Base-by-base conservation (phyloP, 176 grass and related monocot species). In the Tillandsia fasciculata region DNA sequence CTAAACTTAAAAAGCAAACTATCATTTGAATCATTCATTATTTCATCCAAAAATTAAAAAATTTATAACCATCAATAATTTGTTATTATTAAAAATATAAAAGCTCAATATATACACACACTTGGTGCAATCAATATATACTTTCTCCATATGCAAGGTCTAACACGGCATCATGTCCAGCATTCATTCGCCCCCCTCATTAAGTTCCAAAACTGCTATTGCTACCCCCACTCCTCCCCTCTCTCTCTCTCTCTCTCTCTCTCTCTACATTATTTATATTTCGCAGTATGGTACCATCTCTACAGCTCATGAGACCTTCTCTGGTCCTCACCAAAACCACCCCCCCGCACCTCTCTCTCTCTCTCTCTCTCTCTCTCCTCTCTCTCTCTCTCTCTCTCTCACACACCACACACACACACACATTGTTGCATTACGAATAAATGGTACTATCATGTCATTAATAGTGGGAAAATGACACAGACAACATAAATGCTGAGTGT, bases 241-340 rank as follows among this genome's bases (percentile, higher is more conserved):
- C 29, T 33, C 29, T 33, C 29, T 33, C 29, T 33, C 1, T 0
- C 1, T 33, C 2, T 33, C 29, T 33, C 29, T 33, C 29, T 67
- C 64, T 67, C 64, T 67, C 75, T 54, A 56, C 11, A 77, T 22
- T 59, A 76, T 76, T 12, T 68, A 67, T 67, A 14, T 49, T 49
- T 47, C 50, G 26, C 77, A 79, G 68, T 73, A 69, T 73, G 77
- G 77, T 79, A 79, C 77, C 77, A 65, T 72, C 29, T 72, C 77
- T 72, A 64, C 68, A 79, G 77, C 77, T 79, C 69, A 79, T 79
- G 67, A 57, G 58, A 79, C 68, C 33, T 56, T 78, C 70, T 49
- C 52, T 78, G 54, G 50, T 50, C 68, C 76, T 71, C n/a, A n/a
- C n/a, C n/a, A n/a, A n/a, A n/a, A n/a, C n/a, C n/a, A n/a, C n/a